These are phyloP conservation scores for Patellifolia procumbens DNA, from an alignment of 179 eudicot species.

Conservation along the genomic window DNA sequence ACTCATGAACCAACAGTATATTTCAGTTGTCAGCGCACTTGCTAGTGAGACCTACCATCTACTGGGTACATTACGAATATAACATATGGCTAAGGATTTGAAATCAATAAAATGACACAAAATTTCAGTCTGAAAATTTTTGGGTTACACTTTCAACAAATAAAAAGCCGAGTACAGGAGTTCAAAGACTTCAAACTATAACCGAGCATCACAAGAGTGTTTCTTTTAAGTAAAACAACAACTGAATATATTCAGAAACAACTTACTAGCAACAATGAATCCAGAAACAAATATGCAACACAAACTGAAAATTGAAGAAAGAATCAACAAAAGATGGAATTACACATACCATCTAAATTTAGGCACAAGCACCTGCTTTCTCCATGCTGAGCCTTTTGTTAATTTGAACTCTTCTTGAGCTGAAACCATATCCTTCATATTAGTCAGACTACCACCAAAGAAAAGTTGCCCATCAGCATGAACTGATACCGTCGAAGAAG, in stretches of 20 bases:
- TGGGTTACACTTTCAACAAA: neutral
- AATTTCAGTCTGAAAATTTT: neutral
- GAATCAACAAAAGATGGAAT: neutral
- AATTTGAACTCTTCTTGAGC: conserved; percentile 47
- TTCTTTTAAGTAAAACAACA: neutral
- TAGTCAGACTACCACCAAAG: conserved; percentile 28
- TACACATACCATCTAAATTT: conserved; percentile 48
- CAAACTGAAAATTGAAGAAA: neutral
- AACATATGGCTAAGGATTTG: neutral
- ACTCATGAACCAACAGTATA: neutral
- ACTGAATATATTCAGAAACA: neutral
- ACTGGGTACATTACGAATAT: no score
- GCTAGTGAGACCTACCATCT: neutral
- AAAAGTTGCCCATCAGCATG: conserved; percentile 40
- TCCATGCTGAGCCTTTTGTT: conserved; percentile 42
- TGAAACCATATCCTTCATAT: conserved; percentile 56
- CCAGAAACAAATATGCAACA: neutral
- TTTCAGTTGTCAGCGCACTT: neutral
- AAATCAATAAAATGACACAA: neutral
- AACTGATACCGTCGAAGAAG: conserved; percentile 32
- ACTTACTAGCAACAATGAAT: neutral
- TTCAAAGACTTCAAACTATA: neutral
- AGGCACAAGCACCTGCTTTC: conserved; percentile 60
- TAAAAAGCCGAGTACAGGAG: neutral
- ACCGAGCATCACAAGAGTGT: neutral